These are phyloP conservation scores for Silene coronaria DNA, from an alignment of 179 eudicot species.

Conservation along the genomic window DNA sequence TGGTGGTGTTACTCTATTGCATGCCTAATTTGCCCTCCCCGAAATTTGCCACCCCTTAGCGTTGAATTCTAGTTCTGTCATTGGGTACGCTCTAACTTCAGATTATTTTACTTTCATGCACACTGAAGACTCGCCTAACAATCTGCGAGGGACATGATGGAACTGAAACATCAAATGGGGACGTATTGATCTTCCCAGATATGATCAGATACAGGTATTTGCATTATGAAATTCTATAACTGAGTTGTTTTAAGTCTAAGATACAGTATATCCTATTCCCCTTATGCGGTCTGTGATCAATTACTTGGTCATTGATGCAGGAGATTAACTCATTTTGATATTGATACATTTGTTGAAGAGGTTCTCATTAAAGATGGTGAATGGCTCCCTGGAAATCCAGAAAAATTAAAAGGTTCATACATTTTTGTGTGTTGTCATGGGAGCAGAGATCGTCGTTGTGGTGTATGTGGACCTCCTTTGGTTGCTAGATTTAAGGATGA, in stretches of 20 bases:
- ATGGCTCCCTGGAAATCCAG: slow-evolving; percentile 92
- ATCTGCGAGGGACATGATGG: slow-evolving; percentile 99
- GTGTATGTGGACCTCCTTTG: slow-evolving; percentile 90
- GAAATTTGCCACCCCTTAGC: too few species aligned
- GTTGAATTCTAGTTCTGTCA: not conserved
- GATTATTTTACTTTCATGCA: slow-evolving; percentile 12
- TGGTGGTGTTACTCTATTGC: too few species aligned
- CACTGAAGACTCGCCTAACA: slow-evolving; percentile 70
- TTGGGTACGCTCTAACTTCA: not conserved
- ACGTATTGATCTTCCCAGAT: slow-evolving; percentile 93
- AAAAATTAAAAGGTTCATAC: slow-evolving; percentile 63
- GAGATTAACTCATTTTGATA: slow-evolving; percentile 96
- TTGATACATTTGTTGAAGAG: slow-evolving; percentile 95
- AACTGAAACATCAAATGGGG: slow-evolving; percentile 94
- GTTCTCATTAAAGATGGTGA: slow-evolving; percentile 85
- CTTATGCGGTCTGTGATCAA: not conserved
- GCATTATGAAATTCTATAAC: not conserved
- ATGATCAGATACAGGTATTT: slow-evolving; percentile 93
- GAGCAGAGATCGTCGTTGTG: slow-evolving; percentile 85
- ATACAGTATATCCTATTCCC: not conserved
- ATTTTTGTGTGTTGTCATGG: slow-evolving; percentile 94
- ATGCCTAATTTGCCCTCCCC: too few species aligned
- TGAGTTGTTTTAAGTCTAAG: not conserved
- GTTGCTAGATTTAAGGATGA: slow-evolving; percentile 71
- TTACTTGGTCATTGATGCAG: slow-evolving; percentile 34